Evolutionary conservation across 106 monocot species (phyloP).

Genomic region (Narthecium ossifragum): DNA sequence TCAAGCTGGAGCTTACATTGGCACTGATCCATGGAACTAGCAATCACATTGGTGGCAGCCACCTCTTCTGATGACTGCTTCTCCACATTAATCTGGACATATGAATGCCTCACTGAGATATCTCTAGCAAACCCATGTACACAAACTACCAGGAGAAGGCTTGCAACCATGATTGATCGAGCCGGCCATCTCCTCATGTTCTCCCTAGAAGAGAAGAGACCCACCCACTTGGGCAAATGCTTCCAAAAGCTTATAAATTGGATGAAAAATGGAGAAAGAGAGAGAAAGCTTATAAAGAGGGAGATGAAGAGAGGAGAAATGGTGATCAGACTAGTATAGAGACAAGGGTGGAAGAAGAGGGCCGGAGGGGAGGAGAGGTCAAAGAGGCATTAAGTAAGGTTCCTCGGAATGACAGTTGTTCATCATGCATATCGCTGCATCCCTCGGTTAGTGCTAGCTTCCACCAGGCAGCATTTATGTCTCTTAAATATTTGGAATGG

Average conservation of each 20-base stretch:
- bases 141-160: neutral
- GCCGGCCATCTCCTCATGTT: too few relatives aligned
- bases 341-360: neutral
- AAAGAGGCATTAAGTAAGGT: slow-evolving; percentile 1
- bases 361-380: neutral
- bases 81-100: neutral
- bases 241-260: neutral
- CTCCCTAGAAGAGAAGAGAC: neutral
- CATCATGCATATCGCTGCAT: neutral
- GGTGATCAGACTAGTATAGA: neutral
- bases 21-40: too few relatives aligned
- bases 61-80: too few relatives aligned
- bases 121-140: neutral
- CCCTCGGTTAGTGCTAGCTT: neutral
- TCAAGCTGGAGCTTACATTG: too few relatives aligned
- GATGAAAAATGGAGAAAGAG: neutral
- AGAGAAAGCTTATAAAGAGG: too few relatives aligned
- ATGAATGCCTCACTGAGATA: neutral
- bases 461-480: neutral
- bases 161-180: neutral
- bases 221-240: neutral
- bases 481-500: too few relatives aligned
- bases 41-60: too few relatives aligned
- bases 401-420: neutral
- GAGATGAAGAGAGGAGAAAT: neutral